Conservation (phyloP, 768 basidiomycete species). For the Tulasnella sp. region DNA sequence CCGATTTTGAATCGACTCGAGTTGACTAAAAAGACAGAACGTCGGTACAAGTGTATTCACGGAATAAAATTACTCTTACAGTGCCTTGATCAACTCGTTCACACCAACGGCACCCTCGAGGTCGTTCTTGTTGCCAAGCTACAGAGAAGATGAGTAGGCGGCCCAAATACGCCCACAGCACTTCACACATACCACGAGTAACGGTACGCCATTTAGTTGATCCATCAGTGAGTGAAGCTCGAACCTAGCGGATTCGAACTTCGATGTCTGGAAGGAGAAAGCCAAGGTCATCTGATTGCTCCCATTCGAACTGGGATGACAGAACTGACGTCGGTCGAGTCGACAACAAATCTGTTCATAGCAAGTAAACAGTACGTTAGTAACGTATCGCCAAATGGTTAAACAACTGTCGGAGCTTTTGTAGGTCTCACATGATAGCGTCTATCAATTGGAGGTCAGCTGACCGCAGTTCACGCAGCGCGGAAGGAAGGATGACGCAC, state of each 20-base stretch:
- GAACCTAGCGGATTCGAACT: slow-evolving; percentile 77
- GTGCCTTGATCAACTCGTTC: slow-evolving; percentile 73
- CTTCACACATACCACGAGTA: slow-evolving; percentile 65
- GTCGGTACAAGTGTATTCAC: neutral
- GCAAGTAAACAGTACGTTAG: neutral
- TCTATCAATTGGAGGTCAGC: slow-evolving; percentile 41
- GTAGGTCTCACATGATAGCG: slow-evolving; percentile 70
- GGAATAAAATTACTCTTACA: slow-evolving; percentile 48
- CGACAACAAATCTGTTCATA: slow-evolving; percentile 75
- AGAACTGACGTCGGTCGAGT: slow-evolving; percentile 73
- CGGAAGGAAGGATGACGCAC: neutral
- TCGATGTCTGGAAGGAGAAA: slow-evolving; percentile 58
- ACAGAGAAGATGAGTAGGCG: neutral
- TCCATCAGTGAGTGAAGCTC: slow-evolving; percentile 77
- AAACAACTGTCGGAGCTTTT: neutral
- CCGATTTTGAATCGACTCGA: slow-evolving; percentile 74
- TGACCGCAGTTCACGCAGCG: neutral
- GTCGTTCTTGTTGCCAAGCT: slow-evolving; percentile 95
- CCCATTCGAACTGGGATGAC: neutral
- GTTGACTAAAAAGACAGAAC: slow-evolving; percentile 47
- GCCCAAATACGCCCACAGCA: neutral
- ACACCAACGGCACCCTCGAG: slow-evolving; percentile 69
- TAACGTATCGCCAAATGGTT: neutral
- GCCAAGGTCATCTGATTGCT: neutral
- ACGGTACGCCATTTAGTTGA: slow-evolving; percentile 67